These are phyloP conservation scores for Trichocladium antarcticum DNA, from an alignment of 495 filamentous ascomycete genomes.

Conservation along the genomic window DNA sequence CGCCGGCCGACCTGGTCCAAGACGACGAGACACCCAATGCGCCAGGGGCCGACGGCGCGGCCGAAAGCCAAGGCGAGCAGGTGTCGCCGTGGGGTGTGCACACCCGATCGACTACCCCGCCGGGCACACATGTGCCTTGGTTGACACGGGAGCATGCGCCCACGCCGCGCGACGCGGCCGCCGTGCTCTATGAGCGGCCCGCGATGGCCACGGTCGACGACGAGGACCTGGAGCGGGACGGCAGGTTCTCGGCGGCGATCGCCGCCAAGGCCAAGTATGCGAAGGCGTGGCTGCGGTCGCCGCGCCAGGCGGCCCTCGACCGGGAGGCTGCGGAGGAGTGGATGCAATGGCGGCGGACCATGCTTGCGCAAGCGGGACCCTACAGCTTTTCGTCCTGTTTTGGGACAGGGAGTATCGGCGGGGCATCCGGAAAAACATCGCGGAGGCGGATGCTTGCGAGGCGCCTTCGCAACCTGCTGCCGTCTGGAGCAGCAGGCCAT, in stretches of 20 bases:
- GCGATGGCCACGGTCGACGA: background rate
- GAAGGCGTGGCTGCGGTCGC: background rate
- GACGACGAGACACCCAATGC: background rate
- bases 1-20: background rate
- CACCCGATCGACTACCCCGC: background rate
- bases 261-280: background rate
- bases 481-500: background rate
- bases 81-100: background rate
- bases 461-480: background rate
- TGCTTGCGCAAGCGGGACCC: conserved; percentile 4
- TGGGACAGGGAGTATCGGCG: background rate
- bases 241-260: background rate
- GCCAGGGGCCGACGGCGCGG: background rate
- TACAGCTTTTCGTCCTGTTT: background rate
- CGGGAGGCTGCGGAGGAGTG: conserved; percentile 1
- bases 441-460: background rate
- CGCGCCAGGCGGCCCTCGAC: background rate
- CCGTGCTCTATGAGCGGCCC: background rate
- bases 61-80: background rate
- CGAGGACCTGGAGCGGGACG: background rate
- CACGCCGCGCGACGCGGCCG: background rate
- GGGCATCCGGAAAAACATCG: background rate
- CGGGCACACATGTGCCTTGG: too few relatives aligned
- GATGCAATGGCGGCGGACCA: background rate
- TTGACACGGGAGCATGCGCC: too few relatives aligned